These are phyloP conservation scores for Russula compacta DNA, from an alignment of 768 basidiomycete species.

Conservation along the genomic window DNA sequence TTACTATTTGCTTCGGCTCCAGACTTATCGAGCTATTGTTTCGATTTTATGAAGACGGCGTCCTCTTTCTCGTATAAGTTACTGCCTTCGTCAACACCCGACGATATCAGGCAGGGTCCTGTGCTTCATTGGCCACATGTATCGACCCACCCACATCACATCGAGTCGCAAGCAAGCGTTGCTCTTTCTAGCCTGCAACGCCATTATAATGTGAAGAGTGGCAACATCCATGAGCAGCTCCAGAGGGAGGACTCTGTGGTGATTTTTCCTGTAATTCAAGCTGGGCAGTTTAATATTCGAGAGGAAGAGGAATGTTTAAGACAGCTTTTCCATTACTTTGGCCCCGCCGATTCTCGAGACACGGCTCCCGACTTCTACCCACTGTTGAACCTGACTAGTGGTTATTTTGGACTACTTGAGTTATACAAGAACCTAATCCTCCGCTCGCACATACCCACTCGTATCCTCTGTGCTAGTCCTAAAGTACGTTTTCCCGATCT, in stretches of 20 bases:
- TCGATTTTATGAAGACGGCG: conserved; percentile 61
- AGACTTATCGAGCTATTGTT: conserved; percentile 71
- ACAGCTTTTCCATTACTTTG: conserved; percentile 42
- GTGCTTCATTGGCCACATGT: conserved; percentile 60
- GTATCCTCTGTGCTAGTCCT: conserved; percentile 81
- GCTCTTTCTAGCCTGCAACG: conserved; percentile 55
- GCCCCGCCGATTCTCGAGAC: not conserved
- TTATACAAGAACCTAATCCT: conserved; percentile 72
- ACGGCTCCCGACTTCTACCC: conserved; percentile 25
- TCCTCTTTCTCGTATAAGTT: conserved; percentile 65
- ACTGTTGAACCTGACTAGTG: conserved; percentile 80
- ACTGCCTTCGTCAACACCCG: conserved; percentile 24
- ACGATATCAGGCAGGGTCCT: conserved; percentile 29
- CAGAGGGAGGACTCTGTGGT: conserved; percentile 34
- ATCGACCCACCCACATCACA: conserved; percentile 56
- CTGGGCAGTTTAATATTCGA: conserved; percentile 75
- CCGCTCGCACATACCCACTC: conserved; percentile 44
- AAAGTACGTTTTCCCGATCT: conserved; percentile 40
- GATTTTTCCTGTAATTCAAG: conserved; percentile 80
- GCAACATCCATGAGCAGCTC: conserved; percentile 7
- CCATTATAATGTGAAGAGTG: conserved; percentile 21
- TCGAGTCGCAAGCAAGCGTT: conserved; percentile 49
- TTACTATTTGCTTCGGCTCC: conserved; percentile 58
- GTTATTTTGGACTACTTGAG: conserved; percentile 85
- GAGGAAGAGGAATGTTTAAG: conserved; percentile 70